Evolutionary conservation across 1,284 basidiomycete genomes (phyloP).

Genomic region (Ustilago xerochloae): DNA sequence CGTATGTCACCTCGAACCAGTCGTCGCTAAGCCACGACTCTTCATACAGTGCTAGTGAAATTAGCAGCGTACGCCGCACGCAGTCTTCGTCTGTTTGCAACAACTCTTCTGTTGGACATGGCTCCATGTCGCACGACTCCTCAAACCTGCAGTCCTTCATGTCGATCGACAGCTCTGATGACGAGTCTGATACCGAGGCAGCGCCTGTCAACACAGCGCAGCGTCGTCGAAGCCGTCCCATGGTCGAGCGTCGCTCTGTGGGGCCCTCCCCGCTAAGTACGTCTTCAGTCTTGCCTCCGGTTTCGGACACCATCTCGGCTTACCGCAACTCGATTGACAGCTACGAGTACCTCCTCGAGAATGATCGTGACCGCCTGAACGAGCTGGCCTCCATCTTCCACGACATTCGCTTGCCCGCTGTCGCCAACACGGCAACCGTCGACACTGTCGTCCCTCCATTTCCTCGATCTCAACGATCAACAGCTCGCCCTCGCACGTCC

Average conservation of each 20-base stretch:
- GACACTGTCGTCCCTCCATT: neutral
- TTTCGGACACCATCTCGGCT: slow-evolving; percentile 13
- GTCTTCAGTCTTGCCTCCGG: neutral
- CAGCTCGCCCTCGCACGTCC: slow-evolving; percentile 17
- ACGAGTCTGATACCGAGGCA: slow-evolving; percentile 19
- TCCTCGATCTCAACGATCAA: slow-evolving; percentile 4
- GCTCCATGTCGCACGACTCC: slow-evolving; percentile 20
- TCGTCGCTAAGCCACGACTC: slow-evolving; percentile 15
- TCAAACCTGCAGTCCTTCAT: slow-evolving; percentile 41
- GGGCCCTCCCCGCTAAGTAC: neutral
- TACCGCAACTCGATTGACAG: slow-evolving; percentile 41
- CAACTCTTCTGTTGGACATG: slow-evolving; percentile 12
- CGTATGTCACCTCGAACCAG: neutral
- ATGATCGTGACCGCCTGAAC: slow-evolving; percentile 19
- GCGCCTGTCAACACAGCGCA: neutral
- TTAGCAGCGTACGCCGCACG: neutral
- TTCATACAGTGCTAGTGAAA: slow-evolving; percentile 5
- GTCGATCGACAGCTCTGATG: slow-evolving; percentile 51
- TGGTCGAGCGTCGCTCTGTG: neutral
- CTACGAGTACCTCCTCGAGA: slow-evolving; percentile 33
- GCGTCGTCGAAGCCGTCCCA: neutral
- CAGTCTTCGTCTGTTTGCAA: neutral
- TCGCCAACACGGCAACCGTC: neutral
- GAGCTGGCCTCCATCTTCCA: slow-evolving; percentile 41
- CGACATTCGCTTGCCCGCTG: neutral